Evolutionary conservation across 2,329 filamentous ascomycete genomes (phyloP), one percentile per base, ranked within the genome.

Genomic region (Diplodia scrobiculata): DNA sequence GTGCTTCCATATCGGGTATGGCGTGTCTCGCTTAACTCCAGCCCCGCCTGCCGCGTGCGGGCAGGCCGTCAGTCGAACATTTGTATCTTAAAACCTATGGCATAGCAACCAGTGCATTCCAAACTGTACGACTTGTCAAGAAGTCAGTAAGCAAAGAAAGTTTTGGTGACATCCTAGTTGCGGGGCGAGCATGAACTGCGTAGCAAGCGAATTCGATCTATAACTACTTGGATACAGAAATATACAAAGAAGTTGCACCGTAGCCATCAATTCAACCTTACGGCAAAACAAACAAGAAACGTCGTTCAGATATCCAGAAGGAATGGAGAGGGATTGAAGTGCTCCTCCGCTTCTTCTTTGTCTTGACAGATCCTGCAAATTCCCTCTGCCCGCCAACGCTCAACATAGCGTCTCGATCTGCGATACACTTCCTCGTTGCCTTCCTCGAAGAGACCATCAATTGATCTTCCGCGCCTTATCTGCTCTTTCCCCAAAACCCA

Each of bases 1-100:
- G 45, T 36, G 29, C 27, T 62, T 10, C 58, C 58, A 11, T 47
- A 50, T 62, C 13, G 29, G 58, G 58, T 62, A 62, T 62, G 9
- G 58, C 41, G 41, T 7, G 3, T 50, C 58, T 50, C 58, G 58
- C 58, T 62, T 62, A 50, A n/a, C 55, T 9, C 17, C 41, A 19
- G 17, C 6, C 41, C 7, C n/a, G n/a, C 41, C 41, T 45, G 41
- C 9, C 7, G 41, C 41, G 7, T 45, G 41, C 41, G 17, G n/a
- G 7, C 41, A 6, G 29, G 5, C 3, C 3, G 25, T 25, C 25
- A 25, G 25, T 25, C 3, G 25, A 25, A 25, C 25, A 25, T 25
- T 25, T 25, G 25, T 25, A 25, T 3, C 25, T 4, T 25, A 25
- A 4, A 25, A 0, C 25, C 3, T 25, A 4, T 25, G 25, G 25